Evolutionary conservation across 805 yeast species (phyloP).

Genomic region (Metschnikowia lunata): DNA sequence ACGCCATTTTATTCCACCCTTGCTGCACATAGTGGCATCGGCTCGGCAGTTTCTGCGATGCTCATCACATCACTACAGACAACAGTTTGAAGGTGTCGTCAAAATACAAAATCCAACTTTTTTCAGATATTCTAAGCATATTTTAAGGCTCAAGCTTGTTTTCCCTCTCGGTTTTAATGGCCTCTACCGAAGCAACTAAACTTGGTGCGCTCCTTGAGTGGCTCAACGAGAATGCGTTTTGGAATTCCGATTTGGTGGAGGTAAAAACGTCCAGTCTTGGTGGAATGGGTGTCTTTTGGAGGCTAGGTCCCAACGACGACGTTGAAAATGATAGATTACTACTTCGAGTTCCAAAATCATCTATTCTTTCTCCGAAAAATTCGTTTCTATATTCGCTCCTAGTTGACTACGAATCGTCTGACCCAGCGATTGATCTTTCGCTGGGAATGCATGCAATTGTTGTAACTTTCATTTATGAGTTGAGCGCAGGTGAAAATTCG

Average conservation of each 20-base stretch:
- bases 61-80: constrained; percentile 2
- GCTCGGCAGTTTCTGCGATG: constrained; percentile 9
- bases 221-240: constrained; percentile 53
- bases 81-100: too few relatives aligned
- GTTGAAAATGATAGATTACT: constrained; percentile 34
- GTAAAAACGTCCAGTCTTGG: constrained; percentile 45
- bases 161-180: constrained; percentile 6
- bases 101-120: not conserved
- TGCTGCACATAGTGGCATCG: too few relatives aligned
- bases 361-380: constrained; percentile 54
- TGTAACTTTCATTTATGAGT: constrained; percentile 69
- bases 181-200: constrained; percentile 17
- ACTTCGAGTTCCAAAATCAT: constrained; percentile 57
- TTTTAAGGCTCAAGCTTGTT: not conserved
- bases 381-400: constrained; percentile 64
- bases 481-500: constrained; percentile 50
- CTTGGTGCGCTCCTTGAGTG: constrained; percentile 41
- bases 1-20: too few relatives aligned
- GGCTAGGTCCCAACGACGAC: constrained; percentile 20
- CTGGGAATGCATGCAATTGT: constrained; percentile 63
- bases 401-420: constrained; percentile 41
- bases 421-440: constrained; percentile 30
- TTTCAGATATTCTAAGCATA: not conserved
- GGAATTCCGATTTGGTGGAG: constrained; percentile 49
- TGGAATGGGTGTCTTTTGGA: constrained; percentile 72